A percentile compares a stretch with the other conserved stretches of the same genome.
phyloP scores from a whole-genome alignment of 345 rosid genomes.

The Citropsis articulata region DNA sequence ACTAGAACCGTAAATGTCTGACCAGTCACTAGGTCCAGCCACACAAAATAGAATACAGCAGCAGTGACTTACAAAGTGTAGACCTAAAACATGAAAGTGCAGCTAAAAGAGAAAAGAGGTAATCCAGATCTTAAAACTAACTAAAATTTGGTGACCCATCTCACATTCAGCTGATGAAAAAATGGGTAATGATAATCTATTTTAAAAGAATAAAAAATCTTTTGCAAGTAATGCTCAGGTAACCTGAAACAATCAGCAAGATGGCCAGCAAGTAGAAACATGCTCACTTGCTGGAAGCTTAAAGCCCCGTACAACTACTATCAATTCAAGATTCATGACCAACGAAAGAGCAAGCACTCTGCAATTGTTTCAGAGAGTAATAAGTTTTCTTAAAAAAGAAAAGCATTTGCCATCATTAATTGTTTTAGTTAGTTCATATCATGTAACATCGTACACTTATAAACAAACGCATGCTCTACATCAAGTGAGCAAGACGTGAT shows the following conservation, averaged over 20 bases:
- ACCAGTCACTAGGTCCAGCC: background rate
- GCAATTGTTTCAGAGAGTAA: slow-evolving; percentile 43
- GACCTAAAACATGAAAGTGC: slow-evolving; percentile 1
- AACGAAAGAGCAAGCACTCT: slow-evolving; percentile 48
- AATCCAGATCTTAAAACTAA: slow-evolving; percentile 11
- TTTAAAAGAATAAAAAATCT: slow-evolving; percentile 16
- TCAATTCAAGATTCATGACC: slow-evolving; percentile 47
- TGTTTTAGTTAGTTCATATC: slow-evolving; percentile 19
- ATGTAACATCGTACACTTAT: background rate
- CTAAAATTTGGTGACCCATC: slow-evolving; percentile 5
- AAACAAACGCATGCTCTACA: background rate
- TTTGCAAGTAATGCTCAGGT: slow-evolving; percentile 31
- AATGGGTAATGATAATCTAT: slow-evolving; percentile 11
- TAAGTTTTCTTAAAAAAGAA: slow-evolving; percentile 32
- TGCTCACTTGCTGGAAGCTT: slow-evolving; percentile 40
- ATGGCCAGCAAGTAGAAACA: slow-evolving; percentile 50
- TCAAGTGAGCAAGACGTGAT: background rate
- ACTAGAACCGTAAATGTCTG: background rate
- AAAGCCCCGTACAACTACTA: slow-evolving; percentile 44
- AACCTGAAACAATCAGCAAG: slow-evolving; percentile 55
- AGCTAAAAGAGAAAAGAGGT: background rate
- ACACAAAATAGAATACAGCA: background rate
- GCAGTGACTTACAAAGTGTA: background rate
- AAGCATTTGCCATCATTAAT: slow-evolving; percentile 12
- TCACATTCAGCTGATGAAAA: slow-evolving; percentile 1